Percentiles rank a stretch among this genome's conserved stretches.
These are phyloP conservation scores for Raddia distichophylla DNA, from an alignment of 176 grass and related monocot genomes.

Conservation along the genomic window DNA sequence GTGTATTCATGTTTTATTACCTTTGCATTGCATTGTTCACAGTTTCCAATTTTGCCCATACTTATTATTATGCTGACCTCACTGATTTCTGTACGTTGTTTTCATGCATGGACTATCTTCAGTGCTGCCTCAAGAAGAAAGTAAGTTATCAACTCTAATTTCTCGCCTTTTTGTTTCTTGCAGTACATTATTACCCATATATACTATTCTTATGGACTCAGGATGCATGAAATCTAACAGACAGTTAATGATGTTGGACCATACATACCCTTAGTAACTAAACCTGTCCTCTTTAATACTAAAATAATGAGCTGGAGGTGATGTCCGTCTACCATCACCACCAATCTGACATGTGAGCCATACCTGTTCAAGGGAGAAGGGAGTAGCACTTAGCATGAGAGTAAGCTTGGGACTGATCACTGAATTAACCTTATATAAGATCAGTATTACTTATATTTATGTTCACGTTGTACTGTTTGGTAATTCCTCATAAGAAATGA, in stretches of 20 bases:
- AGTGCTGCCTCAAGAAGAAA: constrained; percentile 97
- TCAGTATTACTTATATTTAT: neutral
- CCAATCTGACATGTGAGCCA: too few species aligned
- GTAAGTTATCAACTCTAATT: constrained; percentile 60
- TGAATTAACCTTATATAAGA: too few species aligned
- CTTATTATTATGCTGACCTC: constrained; percentile 31
- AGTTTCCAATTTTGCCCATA: constrained; percentile 10
- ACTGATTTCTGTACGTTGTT: constrained; percentile 47
- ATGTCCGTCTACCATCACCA: too few species aligned
- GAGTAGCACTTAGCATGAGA: too few species aligned
- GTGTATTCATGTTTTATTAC: constrained; percentile 17
- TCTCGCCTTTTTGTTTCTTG: constrained; percentile 18
- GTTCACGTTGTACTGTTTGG: neutral
- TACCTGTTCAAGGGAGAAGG: too few species aligned
- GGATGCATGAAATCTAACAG: neutral
- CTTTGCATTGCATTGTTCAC: constrained; percentile 27
- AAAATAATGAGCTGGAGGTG: too few species aligned
- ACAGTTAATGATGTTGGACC: neutral
- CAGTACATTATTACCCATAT: neutral
- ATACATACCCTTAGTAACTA: neutral
- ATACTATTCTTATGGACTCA: neutral
- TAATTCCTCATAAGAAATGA: neutral
- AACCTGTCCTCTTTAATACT: neutral
- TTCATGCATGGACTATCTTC: constrained; percentile 48
- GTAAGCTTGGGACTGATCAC: too few species aligned